These are phyloP conservation scores for Pterocarpus macrocarpus DNA, from an alignment of 306 rosid genomes.

Conservation along the genomic window DNA sequence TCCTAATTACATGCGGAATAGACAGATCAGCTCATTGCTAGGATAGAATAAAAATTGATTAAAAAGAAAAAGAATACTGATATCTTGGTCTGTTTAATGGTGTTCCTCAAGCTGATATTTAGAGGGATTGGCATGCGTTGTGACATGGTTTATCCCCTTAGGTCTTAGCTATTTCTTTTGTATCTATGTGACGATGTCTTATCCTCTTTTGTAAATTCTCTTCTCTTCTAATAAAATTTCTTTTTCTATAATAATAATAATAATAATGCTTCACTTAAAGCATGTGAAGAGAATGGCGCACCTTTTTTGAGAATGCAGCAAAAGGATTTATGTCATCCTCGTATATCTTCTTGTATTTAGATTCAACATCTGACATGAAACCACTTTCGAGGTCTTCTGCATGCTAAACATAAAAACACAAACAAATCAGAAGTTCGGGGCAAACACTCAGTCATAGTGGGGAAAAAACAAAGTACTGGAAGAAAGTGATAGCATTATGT, in stretches of 20 bases:
- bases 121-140: too few relatives aligned
- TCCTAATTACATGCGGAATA: slow-evolving; percentile 63
- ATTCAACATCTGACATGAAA: slow-evolving; percentile 91
- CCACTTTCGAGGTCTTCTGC: slow-evolving; percentile 98
- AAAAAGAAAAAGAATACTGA: neutral
- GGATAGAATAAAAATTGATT: neutral
- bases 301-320: slow-evolving; percentile 99
- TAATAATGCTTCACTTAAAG: slow-evolving; percentile 34
- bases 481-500: slow-evolving; percentile 11
- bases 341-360: slow-evolving; percentile 94
- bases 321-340: slow-evolving; percentile 99
- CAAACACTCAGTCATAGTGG: neutral
- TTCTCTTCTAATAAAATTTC: too few relatives aligned
- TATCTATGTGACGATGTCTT: too few relatives aligned
- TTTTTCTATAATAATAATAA: too few relatives aligned
- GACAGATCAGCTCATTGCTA: slow-evolving; percentile 31
- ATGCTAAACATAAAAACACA: slow-evolving; percentile 62
- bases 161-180: too few relatives aligned
- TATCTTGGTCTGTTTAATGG: too few relatives aligned
- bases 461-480: neutral
- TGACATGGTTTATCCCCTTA: too few relatives aligned
- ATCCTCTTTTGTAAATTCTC: too few relatives aligned
- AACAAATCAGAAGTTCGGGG: slow-evolving; percentile 27
- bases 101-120: too few relatives aligned
- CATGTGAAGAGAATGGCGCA: slow-evolving; percentile 32